These are phyloP conservation scores for Salix suchowensis DNA, from an alignment of 345 rosid genomes.

Conservation along the genomic window DNA sequence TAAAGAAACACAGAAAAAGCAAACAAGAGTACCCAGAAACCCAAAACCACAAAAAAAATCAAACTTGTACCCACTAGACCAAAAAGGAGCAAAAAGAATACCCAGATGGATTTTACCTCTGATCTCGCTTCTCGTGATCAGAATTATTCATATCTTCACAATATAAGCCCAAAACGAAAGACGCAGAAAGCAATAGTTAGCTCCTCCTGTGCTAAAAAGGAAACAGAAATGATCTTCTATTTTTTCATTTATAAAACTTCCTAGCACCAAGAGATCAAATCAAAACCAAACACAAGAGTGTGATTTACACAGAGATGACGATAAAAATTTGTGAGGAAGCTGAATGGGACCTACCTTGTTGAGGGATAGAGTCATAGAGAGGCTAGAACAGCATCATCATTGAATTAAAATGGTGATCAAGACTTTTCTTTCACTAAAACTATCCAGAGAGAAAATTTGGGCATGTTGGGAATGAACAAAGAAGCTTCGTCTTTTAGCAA, in stretches of 20 bases:
- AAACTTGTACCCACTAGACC: neutral
- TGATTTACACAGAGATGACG: conserved; percentile 2
- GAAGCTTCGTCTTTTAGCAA: conserved; percentile 24
- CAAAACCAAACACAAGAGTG: conserved; percentile 3
- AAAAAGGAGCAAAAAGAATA: conserved; percentile 15
- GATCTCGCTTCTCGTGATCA: conserved; percentile 43
- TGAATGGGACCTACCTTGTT: conserved; percentile 6
- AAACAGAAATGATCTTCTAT: neutral
- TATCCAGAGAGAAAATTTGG: neutral
- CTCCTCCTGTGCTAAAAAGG: conserved; percentile 24
- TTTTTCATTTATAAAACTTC: neutral
- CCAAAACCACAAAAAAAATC: conserved; percentile 1
- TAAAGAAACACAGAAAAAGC: neutral
- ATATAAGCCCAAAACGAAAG: neutral
- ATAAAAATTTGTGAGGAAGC: neutral
- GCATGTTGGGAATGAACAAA: conserved; percentile 26
- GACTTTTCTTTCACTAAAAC: conserved; percentile 19
- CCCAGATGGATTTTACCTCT: conserved; percentile 40
- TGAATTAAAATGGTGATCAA: neutral
- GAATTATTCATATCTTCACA: conserved; percentile 30
- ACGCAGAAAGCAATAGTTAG: conserved; percentile 15
- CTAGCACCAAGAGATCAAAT: neutral
- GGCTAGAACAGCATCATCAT: neutral
- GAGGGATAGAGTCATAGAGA: neutral
- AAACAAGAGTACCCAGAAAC: conserved; percentile 13